Evolutionary conservation across 306 rosid genomes (phyloP), one percentile per base, ranked within the genome.

Genomic region (Begonia fuchsioides): DNA sequence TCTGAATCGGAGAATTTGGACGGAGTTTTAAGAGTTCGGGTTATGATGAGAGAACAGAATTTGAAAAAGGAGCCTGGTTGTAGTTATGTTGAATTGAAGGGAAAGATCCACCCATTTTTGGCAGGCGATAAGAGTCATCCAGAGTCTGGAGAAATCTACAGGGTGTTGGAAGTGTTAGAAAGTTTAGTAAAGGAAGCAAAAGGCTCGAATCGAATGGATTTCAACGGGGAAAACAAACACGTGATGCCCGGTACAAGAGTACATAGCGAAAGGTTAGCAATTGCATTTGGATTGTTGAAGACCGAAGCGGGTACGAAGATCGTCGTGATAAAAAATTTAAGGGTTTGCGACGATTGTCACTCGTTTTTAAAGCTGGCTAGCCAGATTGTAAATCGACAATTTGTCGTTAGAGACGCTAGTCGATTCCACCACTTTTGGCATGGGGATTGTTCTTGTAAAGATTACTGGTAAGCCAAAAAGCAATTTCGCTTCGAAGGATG

Each of bases 251-350:
- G 83, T n/a, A 61, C 54, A 10, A 76, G 75, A 58, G 75, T 72
- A 38, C 97, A 88, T 56, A 84, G 95, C 63, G 97, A 88, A 64
- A 84, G 58, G 49, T 55, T 88, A 67, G 93, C 95, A n/a, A n/a
- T n/a, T n/a, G n/a, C n/a, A n/a, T n/a, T n/a, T n/a, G n/a, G n/a
- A n/a, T n/a, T n/a, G n/a, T n/a, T n/a, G n/a, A n/a, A n/a, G n/a
- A n/a, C n/a, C n/a, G n/a, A n/a, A n/a, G n/a, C n/a, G n/a, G n/a
- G n/a, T n/a, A n/a, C n/a, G n/a, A n/a, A n/a, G n/a, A n/a, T n/a
- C n/a, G n/a, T n/a, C n/a, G n/a, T n/a, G n/a, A 45, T 84, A 52
- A 84, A 90, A 67, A 90, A 90, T 68, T 72, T 84, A 75, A 95
- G 67, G 93, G 83, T 35, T n/a, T 84, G 97, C 56, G 68, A 62